phyloP scores from a whole-genome alignment of 768 basidiomycete species.

The Thelephora ganbajun region DNA sequence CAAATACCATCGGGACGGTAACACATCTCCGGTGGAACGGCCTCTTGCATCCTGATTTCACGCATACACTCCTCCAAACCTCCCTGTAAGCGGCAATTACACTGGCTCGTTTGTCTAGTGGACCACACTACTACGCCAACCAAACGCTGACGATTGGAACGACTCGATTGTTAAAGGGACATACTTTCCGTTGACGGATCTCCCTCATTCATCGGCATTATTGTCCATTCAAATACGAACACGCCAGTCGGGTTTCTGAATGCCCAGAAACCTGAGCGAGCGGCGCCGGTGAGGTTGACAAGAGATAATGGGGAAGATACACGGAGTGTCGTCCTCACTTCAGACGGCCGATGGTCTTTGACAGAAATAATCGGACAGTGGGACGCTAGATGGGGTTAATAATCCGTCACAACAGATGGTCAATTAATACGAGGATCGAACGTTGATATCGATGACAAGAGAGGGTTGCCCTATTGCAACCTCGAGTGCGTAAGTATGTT shows the following conservation, averaged over 20 bases:
- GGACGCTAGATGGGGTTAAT: conserved; percentile 28
- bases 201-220: conserved; percentile 28
- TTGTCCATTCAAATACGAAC: conserved; percentile 26
- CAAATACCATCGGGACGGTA: conserved; percentile 29
- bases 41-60: conserved; percentile 35
- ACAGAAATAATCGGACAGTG: conserved; percentile 29
- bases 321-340: conserved; percentile 22
- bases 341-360: conserved; percentile 24
- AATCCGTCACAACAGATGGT: too few relatives aligned
- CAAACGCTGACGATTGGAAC: not conserved
- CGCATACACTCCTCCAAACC: conserved; percentile 35
- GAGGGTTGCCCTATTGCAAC: too few relatives aligned
- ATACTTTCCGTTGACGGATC: conserved; percentile 4
- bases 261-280: conserved; percentile 11
- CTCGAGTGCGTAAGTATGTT: too few relatives aligned
- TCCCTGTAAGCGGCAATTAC: conserved; percentile 22
- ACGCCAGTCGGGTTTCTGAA: conserved; percentile 43
- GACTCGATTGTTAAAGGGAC: not conserved
- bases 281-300: conserved; percentile 25
- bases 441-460: too few relatives aligned
- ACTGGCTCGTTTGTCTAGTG: not conserved
- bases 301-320: conserved; percentile 40
- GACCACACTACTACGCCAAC: not conserved
- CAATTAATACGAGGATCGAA: too few relatives aligned
- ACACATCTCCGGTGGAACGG: conserved; percentile 50